phyloP scores from a whole-genome alignment of 768 basidiomycete species.

The Amanita inopinata region DNA sequence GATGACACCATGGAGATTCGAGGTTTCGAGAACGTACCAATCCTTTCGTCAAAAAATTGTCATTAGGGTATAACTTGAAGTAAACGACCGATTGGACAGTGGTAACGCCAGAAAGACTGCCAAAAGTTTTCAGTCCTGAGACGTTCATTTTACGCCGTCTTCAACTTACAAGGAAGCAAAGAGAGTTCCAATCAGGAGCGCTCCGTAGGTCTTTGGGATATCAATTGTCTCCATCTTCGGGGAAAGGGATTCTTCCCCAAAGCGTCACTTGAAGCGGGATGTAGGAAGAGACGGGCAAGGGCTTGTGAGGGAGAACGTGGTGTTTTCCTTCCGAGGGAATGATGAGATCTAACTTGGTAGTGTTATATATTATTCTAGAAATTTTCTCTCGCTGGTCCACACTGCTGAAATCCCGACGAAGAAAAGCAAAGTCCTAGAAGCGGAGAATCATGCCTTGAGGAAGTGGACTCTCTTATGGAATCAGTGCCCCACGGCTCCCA shows the following conservation, averaged over 20 bases:
- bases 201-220: conserved; percentile 26
- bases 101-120: conserved; percentile 24
- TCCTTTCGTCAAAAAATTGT: conserved; percentile 6
- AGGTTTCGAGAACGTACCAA: conserved; percentile 10
- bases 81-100: conserved; percentile 18
- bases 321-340: neutral
- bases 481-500: too few species aligned
- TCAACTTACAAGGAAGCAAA: conserved; percentile 25
- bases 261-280: too few species aligned
- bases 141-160: neutral
- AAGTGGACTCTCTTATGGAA: too few species aligned
- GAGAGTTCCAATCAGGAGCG: conserved; percentile 28
- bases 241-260: too few species aligned
- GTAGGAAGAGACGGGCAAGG: neutral
- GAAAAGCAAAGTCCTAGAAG: too few species aligned
- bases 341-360: too few species aligned
- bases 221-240: conserved; percentile 9
- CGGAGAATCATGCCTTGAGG: too few species aligned
- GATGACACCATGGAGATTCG: neutral
- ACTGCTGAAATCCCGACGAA: too few species aligned
- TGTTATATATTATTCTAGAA: too few species aligned
- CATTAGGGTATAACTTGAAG: conserved; percentile 12
- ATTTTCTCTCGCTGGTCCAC: too few species aligned
- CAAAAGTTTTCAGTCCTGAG: neutral
- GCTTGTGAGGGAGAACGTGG: neutral